Base-by-base conservation (phyloP, 2,329 filamentous ascomycete genomes). In the Hortaea sp. region DNA sequence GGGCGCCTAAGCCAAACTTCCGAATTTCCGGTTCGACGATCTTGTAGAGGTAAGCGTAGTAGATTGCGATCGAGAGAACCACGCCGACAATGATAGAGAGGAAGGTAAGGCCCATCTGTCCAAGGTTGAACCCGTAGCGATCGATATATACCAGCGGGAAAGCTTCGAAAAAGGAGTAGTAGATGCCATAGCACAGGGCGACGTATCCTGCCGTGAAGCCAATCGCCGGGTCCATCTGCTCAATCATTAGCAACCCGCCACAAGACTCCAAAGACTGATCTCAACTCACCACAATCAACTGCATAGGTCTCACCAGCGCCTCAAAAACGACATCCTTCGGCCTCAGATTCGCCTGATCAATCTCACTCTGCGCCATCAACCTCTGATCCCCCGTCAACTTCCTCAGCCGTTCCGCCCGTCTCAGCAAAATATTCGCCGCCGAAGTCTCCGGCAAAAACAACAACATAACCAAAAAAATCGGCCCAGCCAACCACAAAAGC, bases 371-470 rank as follows among this genome's bases (percentile, higher is more conserved):
- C 81, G 45, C 73, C 76, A 58, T 83, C 77, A 0, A 77, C 74
- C 63, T 75, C 73, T 61, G 84, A 53, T 75, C 72, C 11, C 78
- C 78, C 0, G 79, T 82, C 34, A 77, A 63, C 57, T 74, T 77
- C 45, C 82, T 73, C 5, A 85, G 70, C 11, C 81, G 76, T 42
- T 67, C 59, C 2, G 80, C 79, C 6, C 81, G 78, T 27, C 73
- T 75, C 40, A 79, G 70, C 3, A 84, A 72, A 54, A 85, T 79
- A 49, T 72, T 82, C 6, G 71, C 65, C 0, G 72, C 63, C 45
- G 69, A 76, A 0, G 82, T 85, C 66, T 85, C 81, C 0, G 82
- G 82, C 6, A 57, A 29, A 20, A 85, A 70, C 50, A 81, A 57
- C 9, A 59, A 73, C 81, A 44, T 73, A 76, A 71, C 69, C 73